Conservation (phyloP, 768 basidiomycete species). For the Macrolepiota albuminosa region DNA sequence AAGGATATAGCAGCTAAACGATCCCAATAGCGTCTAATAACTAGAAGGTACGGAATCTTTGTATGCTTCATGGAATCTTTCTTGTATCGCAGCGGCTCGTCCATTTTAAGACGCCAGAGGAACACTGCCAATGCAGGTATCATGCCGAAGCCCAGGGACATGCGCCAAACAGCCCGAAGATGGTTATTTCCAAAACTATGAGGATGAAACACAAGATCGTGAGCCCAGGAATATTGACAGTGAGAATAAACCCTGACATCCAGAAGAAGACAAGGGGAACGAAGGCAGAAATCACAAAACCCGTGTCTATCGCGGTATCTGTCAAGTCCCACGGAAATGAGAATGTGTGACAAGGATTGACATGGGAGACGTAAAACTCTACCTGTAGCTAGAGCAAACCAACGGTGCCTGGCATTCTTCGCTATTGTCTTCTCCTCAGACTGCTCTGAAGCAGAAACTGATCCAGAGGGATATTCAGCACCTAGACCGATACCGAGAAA, state of each 20-base stretch:
- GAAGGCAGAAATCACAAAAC: constrained; percentile 74
- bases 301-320: constrained; percentile 83
- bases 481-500: constrained; percentile 85
- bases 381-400: constrained; percentile 89
- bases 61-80: constrained; percentile 75
- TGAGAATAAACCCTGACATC: constrained; percentile 54
- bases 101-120: constrained; percentile 81
- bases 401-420: constrained; percentile 75
- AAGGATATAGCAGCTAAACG: constrained; percentile 66
- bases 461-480: constrained; percentile 87
- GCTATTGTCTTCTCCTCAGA: constrained; percentile 75
- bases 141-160: constrained; percentile 79
- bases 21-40: constrained; percentile 76
- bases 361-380: constrained; percentile 14
- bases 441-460: constrained; percentile 83
- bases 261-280: constrained; percentile 81
- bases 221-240: background rate
- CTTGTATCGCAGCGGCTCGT: constrained; percentile 69
- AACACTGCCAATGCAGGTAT: constrained; percentile 76
- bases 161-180: constrained; percentile 80
- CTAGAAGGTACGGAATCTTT: constrained; percentile 67
- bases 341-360: background rate
- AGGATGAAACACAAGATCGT: background rate
- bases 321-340: background rate
- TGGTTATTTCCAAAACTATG: constrained; percentile 69